Evolutionary conservation across 176 grass and related monocot genomes (phyloP).

Genomic region (Triticum aestivum): DNA sequence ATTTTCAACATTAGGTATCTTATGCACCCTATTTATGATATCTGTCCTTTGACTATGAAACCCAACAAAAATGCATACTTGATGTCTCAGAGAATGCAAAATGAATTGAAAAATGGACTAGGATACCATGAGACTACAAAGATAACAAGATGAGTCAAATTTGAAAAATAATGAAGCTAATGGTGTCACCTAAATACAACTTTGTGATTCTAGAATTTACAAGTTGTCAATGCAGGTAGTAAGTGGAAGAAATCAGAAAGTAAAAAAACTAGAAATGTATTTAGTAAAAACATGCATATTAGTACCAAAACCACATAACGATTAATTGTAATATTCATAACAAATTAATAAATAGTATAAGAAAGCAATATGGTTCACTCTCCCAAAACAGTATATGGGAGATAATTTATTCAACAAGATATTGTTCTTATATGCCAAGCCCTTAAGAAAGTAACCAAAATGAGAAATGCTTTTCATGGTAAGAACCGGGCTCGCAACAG

Average conservation of each 20-base stretch:
- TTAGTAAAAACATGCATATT: neutral
- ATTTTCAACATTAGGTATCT: too few species aligned
- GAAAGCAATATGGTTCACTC: neutral
- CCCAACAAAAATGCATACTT: too few species aligned
- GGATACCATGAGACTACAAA: too few species aligned
- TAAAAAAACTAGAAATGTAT: neutral
- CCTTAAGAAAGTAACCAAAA: neutral
- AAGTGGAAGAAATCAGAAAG: too few species aligned
- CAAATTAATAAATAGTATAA: neutral
- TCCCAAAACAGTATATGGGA: neutral
- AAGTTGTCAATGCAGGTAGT: neutral
- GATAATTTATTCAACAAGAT: neutral
- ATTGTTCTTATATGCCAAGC: neutral
- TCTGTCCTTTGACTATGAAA: too few species aligned
- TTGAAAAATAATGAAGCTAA: too few species aligned
- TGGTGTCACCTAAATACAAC: too few species aligned
- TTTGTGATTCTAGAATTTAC: too few species aligned
- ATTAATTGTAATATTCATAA: neutral
- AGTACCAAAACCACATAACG: neutral
- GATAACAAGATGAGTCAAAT: too few species aligned
- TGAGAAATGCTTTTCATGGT: neutral
- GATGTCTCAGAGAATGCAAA: too few species aligned
- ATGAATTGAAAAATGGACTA: too few species aligned
- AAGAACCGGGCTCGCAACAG: neutral
- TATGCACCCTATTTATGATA: too few species aligned